Evolutionary conservation across 441 rosid species (phyloP).

Genomic region (Geranium incanum): DNA sequence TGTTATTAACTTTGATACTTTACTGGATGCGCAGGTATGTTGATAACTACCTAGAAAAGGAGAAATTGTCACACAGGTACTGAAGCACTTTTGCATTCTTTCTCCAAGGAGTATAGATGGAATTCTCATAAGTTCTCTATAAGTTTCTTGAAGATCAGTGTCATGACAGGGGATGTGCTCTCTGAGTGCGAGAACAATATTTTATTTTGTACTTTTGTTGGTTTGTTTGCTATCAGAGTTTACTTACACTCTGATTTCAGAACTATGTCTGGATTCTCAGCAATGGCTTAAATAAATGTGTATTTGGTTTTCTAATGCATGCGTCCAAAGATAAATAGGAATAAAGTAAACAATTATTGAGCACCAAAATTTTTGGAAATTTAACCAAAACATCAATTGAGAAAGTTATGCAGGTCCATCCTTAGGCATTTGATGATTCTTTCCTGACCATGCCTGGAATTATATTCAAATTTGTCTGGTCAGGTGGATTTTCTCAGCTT

Average conservation of each 20-base stretch:
- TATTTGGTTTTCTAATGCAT: neutral
- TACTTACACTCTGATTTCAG: neutral
- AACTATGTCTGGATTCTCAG: neutral
- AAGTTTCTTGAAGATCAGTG: slow-evolving; percentile 8
- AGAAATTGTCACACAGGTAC: slow-evolving; percentile 77
- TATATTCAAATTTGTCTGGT: too few species aligned
- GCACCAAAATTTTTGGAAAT: too few species aligned
- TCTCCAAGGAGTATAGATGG: neutral
- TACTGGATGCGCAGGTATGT: slow-evolving; percentile 58
- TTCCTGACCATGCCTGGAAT: too few species aligned
- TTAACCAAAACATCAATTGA: too few species aligned
- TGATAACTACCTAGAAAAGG: slow-evolving; percentile 62
- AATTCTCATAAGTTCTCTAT: slow-evolving; percentile 4
- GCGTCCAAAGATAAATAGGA: neutral
- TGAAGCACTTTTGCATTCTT: slow-evolving; percentile 24
- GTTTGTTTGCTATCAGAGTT: neutral
- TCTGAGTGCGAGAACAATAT: neutral
- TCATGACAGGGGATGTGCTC: neutral
- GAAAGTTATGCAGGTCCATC: too few species aligned
- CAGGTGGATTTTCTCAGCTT: too few species aligned
- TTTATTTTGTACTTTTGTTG: neutral
- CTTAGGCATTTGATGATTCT: too few species aligned
- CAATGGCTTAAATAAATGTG: neutral
- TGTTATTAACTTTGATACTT: neutral
- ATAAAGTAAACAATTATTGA: too few species aligned